Conservation (phyloP, 2,329 filamentous ascomycete species). For the Hypocreales sp. region DNA sequence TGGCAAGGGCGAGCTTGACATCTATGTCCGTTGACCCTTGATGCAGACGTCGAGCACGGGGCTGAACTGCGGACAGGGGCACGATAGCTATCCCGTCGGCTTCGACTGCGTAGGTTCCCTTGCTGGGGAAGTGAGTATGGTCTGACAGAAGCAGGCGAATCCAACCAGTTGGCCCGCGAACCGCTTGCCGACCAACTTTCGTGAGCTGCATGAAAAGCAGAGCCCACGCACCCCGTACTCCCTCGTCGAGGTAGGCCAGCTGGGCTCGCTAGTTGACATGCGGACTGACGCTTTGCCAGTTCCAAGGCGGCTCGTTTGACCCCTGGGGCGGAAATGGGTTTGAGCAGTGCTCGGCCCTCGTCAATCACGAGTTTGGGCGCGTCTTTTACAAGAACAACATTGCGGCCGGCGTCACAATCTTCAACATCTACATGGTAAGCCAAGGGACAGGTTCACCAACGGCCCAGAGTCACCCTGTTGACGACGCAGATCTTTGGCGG, state of each 20-base stretch:
- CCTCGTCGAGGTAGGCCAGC: slow-evolving; percentile 33
- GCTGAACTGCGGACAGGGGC: slow-evolving; percentile 4
- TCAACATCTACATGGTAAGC: slow-evolving; percentile 60
- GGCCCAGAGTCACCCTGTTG: background rate
- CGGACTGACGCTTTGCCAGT: no score
- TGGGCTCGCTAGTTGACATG: no score
- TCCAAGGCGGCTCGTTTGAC: slow-evolving; percentile 58
- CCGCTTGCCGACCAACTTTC: slow-evolving; percentile 35
- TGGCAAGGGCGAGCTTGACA: slow-evolving; percentile 36
- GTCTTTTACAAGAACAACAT: slow-evolving; percentile 70
- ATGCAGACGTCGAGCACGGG: background rate
- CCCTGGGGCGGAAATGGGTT: slow-evolving; percentile 61
- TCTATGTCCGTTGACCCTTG: slow-evolving; percentile 29
- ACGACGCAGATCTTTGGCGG: slow-evolving; percentile 46
- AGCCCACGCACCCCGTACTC: slow-evolving; percentile 53
- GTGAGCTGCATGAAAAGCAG: slow-evolving; percentile 20
- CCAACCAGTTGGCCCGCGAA: slow-evolving; percentile 44
- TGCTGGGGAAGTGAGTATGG: no score
- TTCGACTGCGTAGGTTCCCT: slow-evolving; percentile 25
- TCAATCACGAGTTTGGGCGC: slow-evolving; percentile 59
- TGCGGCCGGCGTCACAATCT: slow-evolving; percentile 47
- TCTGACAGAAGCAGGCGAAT: slow-evolving; percentile 9
- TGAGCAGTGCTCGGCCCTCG: slow-evolving; percentile 46
- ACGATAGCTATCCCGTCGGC: slow-evolving; percentile 25
- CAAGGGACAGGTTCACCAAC: no score